Base-by-base conservation (phyloP, 345 rosid species). In the Salix viminalis region DNA sequence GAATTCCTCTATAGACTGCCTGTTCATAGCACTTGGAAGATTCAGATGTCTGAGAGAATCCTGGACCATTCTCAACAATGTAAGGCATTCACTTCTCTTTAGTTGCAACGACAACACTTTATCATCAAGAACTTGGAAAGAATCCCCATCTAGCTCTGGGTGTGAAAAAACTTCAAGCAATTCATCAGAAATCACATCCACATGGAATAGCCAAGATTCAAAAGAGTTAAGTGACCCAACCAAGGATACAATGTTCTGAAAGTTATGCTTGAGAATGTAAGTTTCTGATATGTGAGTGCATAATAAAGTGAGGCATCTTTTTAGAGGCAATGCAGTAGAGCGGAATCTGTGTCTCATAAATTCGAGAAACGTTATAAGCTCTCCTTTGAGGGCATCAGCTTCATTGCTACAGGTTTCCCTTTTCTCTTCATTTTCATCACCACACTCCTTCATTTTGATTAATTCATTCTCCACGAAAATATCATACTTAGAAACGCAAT, bases 241-340 rank as follows among this genome's bases (percentile, higher is more conserved):
- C 44, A 86, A 78, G 13, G 66, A 23, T 12, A 4, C n/a, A 4
- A 84, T 65, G 4, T 56, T 14, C 37, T 75, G 73, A 39, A 74
- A 37, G 73, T 60, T 75, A 76, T 67, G 28, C 52, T 77, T 77
- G 71, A 23, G 50, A 68, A 87, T 41, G 67, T 58, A 75, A 60
- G 4, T 74, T 58, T 37, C 67, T 32, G 90, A 67, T 16, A 79
- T 14, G 73, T 86, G 89, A 75, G 81, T 80, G 70, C 76, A 62
- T n/a, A 89, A 62, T 52, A 2, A 71, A 11, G 5, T 23, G 9
- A 84, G 61, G 60, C 86, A 84, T 69, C 24, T 68, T 70, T 70
- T 65, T 14, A 86, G 81, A 2, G 76, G 77, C 23, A 7, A 15
- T 19, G 41, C 65, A 36, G 24, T 42, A 18, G 10, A 5, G 4